Percentiles rank a stretch among this genome's conserved stretches.
Evolutionary conservation across 2,329 filamentous ascomycete genomes (phyloP).

Genomic region (Rutstroemia sp.): DNA sequence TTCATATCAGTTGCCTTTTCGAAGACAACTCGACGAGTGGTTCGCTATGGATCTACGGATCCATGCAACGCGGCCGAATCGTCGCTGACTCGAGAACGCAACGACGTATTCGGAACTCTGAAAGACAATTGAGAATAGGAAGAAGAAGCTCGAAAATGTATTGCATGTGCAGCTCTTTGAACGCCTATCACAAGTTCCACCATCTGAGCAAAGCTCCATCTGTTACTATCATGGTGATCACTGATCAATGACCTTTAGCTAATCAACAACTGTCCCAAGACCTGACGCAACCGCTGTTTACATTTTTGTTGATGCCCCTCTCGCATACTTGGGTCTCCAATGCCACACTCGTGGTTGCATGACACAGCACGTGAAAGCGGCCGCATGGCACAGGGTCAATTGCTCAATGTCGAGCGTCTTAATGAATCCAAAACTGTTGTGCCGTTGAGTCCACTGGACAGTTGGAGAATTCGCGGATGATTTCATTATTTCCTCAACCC

Average conservation of each 20-base stretch:
- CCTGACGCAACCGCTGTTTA: no score
- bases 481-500: no score
- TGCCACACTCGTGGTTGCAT: no score
- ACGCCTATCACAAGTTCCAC: background rate
- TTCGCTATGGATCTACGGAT: background rate
- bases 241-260: background rate
- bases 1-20: background rate
- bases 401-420: no score
- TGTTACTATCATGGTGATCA: background rate
- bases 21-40: background rate
- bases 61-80: background rate
- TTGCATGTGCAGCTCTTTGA: background rate
- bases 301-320: no score
- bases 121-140: background rate
- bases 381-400: no score
- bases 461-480: no score
- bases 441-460: no score
- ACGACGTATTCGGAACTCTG: background rate
- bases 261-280: no score
- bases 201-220: background rate
- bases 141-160: background rate
- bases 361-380: no score
- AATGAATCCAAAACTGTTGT: no score
- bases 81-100: background rate
- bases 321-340: no score